These are phyloP conservation scores for Petunia axillaris DNA, from an alignment of 257 asterid genomes.

Conservation along the genomic window DNA sequence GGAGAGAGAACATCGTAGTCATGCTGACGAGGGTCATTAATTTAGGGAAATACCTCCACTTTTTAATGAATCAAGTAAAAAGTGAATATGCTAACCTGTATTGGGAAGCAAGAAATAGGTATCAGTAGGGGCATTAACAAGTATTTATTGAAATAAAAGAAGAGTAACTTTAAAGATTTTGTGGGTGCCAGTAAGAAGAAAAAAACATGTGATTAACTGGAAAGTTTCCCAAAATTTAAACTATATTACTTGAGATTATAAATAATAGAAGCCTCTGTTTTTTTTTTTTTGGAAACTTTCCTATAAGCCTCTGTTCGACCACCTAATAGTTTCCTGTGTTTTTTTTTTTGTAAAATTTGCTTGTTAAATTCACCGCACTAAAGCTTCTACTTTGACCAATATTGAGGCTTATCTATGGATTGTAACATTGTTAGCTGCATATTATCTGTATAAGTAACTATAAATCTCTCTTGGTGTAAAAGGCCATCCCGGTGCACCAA, in stretches of 20 bases:
- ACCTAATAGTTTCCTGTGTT: neutral
- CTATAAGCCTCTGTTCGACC: neutral
- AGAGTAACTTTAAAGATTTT: neutral
- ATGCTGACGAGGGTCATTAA: neutral
- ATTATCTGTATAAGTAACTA: neutral
- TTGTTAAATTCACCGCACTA: neutral
- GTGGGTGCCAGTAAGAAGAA: conserved; percentile 17
- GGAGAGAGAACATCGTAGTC: neutral
- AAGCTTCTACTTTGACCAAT: neutral
- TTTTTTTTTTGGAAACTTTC: neutral
- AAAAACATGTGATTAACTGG: neutral
- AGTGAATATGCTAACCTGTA: neutral
- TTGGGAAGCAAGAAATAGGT: conserved; percentile 10
- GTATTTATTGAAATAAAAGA: neutral
- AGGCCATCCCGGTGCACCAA: no score
- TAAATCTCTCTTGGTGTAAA: neutral
- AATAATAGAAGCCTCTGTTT: neutral
- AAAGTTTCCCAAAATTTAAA: conserved; percentile 5
- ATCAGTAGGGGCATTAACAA: neutral
- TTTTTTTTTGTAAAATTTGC: neutral
- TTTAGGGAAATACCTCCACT: neutral
- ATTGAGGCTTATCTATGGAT: neutral
- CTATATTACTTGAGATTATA: neutral
- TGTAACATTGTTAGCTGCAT: neutral
- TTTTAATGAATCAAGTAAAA: neutral